These are phyloP conservation scores for Candida fluviatilis DNA, from an alignment of 805 yeast species.

Conservation along the genomic window DNA sequence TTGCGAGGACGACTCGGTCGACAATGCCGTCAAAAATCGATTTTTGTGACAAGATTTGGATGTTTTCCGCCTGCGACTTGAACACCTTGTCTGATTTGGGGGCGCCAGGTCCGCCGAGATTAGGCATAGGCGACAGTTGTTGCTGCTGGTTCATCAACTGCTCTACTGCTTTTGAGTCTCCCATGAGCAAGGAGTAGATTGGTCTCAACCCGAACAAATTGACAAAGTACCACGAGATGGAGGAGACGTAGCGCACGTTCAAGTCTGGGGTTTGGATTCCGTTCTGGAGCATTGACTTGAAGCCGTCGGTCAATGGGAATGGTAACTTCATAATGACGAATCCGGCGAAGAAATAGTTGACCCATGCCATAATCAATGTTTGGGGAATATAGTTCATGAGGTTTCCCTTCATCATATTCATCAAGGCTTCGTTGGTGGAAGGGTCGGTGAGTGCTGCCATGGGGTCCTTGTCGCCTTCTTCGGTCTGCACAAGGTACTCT, in stretches of 20 bases:
- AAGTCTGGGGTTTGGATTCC: slow-evolving; percentile 82
- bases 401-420: slow-evolving; percentile 76
- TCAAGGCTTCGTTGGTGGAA: slow-evolving; percentile 63
- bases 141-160: slow-evolving; percentile 42
- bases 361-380: slow-evolving; percentile 94
- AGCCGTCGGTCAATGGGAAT: slow-evolving; percentile 83
- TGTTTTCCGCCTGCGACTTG: slow-evolving; percentile 66
- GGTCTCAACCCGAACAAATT: slow-evolving; percentile 81
- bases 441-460: slow-evolving; percentile 71
- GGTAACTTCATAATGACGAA: slow-evolving; percentile 79
- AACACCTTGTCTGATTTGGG: slow-evolving; percentile 63
- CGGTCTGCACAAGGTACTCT: slow-evolving; percentile 51
- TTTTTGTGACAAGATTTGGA: slow-evolving; percentile 56
- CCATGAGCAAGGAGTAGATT: slow-evolving; percentile 66
- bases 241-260: slow-evolving; percentile 87
- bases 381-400: slow-evolving; percentile 86
- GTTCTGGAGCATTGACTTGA: slow-evolving; percentile 87
- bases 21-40: slow-evolving; percentile 56
- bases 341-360: slow-evolving; percentile 88
- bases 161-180: slow-evolving; percentile 44
- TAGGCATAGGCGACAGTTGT: slow-evolving; percentile 35
- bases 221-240: slow-evolving; percentile 94
- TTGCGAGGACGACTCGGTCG: slow-evolving; percentile 40
- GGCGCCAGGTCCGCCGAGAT: slow-evolving; percentile 50
- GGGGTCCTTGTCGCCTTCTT: slow-evolving; percentile 32